Evolutionary conservation across 2,329 filamentous ascomycete species (phyloP).

Genomic region (Dryadomyces quercus-mongolicae): DNA sequence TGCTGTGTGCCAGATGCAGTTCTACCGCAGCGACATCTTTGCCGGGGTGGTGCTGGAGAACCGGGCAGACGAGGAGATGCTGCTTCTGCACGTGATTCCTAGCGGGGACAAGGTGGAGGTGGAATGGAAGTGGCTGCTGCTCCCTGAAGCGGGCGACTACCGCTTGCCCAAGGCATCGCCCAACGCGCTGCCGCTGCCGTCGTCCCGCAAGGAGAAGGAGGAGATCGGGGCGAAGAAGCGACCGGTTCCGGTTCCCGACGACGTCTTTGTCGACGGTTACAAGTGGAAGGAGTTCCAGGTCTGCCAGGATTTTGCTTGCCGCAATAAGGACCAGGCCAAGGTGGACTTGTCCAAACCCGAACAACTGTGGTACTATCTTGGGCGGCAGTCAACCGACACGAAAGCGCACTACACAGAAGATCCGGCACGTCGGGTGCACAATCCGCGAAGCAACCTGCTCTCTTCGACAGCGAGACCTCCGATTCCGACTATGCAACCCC

Average conservation of each 20-base stretch:
- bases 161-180: constrained; percentile 62
- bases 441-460: constrained; percentile 59
- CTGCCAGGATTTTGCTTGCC: constrained; percentile 29
- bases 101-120: constrained; percentile 68
- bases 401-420: constrained; percentile 86
- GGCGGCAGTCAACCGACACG: constrained; percentile 75
- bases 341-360: constrained; percentile 61
- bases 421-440: constrained; percentile 44
- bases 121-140: constrained; percentile 72
- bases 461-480: constrained; percentile 47
- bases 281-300: constrained; percentile 73
- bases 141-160: constrained; percentile 59
- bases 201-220: constrained; percentile 48
- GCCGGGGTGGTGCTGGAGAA: constrained; percentile 84
- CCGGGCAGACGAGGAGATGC: constrained; percentile 56
- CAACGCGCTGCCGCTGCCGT: constrained; percentile 59
- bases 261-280: constrained; percentile 54
- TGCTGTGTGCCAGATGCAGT: constrained; percentile 79
- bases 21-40: constrained; percentile 74
- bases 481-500: constrained; percentile 11
- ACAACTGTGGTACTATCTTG: constrained; percentile 82
- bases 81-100: constrained; percentile 74
- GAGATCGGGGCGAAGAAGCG: constrained; percentile 57
- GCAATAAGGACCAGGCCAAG: constrained; percentile 50
- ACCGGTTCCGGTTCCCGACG: constrained; percentile 49